Conservation (phyloP, 2,329 filamentous ascomycete genomes). For the Pleurostoma richardsiae region DNA sequence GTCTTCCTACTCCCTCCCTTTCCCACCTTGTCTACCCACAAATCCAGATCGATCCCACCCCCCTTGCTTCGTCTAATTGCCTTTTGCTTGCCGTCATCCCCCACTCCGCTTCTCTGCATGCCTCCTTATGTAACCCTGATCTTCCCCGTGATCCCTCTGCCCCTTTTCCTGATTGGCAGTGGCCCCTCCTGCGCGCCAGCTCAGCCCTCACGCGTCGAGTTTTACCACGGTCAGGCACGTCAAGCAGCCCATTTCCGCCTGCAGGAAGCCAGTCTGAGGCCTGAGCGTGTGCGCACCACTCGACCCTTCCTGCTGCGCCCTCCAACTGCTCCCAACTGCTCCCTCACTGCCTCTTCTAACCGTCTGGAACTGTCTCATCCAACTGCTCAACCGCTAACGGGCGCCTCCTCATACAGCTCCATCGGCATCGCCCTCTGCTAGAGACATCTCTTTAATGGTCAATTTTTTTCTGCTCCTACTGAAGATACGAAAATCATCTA, state of each 20-base stretch:
- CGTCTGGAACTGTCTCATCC: neutral
- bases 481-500: neutral
- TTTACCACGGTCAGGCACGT: constrained; percentile 21
- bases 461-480: neutral
- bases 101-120: neutral
- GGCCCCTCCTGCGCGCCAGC: neutral
- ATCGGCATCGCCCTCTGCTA: too few species aligned
- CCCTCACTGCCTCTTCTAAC: constrained; percentile 3
- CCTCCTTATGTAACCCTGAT: neutral
- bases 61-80: neutral
- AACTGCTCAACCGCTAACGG: constrained; percentile 3
- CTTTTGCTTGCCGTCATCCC: neutral
- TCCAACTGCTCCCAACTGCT: constrained; percentile 1
- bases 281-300: constrained; percentile 13
- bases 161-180: neutral
- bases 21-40: neutral
- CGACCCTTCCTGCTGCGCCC: neutral
- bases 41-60: neutral
- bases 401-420: neutral
- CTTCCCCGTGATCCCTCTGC: neutral
- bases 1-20: neutral
- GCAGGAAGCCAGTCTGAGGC: constrained; percentile 15
- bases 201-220: constrained; percentile 12
- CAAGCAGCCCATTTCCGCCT: constrained; percentile 13
- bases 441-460: too few species aligned